Evolutionary conservation across 148 eudicot genomes (phyloP).

Genomic region (Talinum fruticosum): DNA sequence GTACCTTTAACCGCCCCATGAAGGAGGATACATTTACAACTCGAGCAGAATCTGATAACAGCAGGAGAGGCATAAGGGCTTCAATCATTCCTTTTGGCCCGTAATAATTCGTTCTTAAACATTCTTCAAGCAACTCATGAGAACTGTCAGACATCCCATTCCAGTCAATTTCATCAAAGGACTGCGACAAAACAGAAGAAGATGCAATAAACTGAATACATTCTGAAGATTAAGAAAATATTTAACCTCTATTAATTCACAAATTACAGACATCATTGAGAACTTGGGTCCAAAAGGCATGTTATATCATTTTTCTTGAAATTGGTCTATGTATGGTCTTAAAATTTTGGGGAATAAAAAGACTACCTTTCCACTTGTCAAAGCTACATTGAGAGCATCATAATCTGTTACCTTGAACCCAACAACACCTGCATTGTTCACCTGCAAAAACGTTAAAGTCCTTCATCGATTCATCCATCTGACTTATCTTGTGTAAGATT

Average conservation of each 20-base stretch:
- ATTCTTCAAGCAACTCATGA: not conserved
- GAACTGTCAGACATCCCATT: not conserved
- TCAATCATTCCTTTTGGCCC: not conserved
- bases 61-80: not conserved
- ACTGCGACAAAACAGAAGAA: not conserved
- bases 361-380: not conserved
- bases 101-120: not conserved
- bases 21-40: not conserved
- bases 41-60: not conserved
- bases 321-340: not conserved
- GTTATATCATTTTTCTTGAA: not conserved
- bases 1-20: not conserved
- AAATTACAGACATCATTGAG: too few species aligned
- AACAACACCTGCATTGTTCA: slow-evolving; percentile 42
- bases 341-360: not conserved
- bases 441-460: slow-evolving; percentile 17
- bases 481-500: not conserved
- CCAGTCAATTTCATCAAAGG: not conserved
- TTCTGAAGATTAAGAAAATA: too few species aligned
- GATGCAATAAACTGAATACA: not conserved
- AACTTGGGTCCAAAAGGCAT: not conserved
- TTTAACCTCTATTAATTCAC: too few species aligned
- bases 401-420: slow-evolving; percentile 11
- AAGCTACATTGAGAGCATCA: not conserved
- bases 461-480: not conserved